Evolutionary conservation across 139 green algal species (phyloP).

Genomic region (Picochlorum sp.): DNA sequence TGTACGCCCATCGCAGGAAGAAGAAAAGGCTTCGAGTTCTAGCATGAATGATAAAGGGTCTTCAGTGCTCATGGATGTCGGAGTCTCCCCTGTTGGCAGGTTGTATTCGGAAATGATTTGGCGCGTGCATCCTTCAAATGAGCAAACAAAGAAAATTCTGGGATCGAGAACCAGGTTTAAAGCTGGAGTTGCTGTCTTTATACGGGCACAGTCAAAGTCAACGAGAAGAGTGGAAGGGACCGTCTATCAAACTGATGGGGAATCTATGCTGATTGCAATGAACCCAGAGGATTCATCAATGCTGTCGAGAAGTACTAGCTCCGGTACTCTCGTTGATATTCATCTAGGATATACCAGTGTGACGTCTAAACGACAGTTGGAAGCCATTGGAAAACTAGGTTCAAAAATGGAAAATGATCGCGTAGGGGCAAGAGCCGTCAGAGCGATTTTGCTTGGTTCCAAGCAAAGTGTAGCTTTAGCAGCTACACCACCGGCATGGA

Average conservation of each 20-base stretch:
- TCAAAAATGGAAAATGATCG: background rate
- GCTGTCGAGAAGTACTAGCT: background rate
- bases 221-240: background rate
- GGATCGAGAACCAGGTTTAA: background rate
- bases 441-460: constrained; percentile 21
- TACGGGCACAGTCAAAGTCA: background rate
- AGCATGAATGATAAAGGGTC: background rate
- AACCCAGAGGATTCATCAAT: background rate
- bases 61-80: background rate
- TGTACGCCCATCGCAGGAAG: too few relatives aligned
- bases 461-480: constrained; percentile 7
- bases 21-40: background rate
- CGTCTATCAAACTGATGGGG: background rate
- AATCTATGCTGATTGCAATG: background rate
- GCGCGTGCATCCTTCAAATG: background rate
- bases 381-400: background rate
- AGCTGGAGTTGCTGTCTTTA: background rate
- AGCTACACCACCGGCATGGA: constrained; percentile 30
- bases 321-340: background rate
- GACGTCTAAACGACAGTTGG: constrained; percentile 20
- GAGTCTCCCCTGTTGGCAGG: background rate
- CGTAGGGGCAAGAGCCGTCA: constrained; percentile 24
- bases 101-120: background rate
- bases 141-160: background rate
- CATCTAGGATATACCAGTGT: constrained; percentile 8